phyloP scores from a whole-genome alignment of 2,329 filamentous ascomycete genomes.

The Fusarium domesticum region DNA sequence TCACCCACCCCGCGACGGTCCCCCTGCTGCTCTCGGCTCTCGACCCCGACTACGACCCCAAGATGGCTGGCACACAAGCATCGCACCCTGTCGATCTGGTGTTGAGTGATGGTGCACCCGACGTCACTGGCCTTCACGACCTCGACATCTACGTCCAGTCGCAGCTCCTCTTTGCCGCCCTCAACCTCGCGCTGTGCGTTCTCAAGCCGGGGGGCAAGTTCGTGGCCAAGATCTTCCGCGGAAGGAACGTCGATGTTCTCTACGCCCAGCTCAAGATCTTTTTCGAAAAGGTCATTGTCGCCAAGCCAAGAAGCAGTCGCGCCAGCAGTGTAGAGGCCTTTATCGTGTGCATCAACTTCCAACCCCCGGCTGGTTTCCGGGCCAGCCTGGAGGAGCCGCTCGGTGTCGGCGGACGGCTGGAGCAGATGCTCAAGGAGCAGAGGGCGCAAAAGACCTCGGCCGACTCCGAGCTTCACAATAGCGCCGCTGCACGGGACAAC shows the following conservation, averaged over 20 bases:
- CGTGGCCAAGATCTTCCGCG: slow-evolving; percentile 96
- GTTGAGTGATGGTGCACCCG: slow-evolving; percentile 90
- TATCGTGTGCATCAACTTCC: slow-evolving; percentile 89
- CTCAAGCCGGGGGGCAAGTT: slow-evolving; percentile 92
- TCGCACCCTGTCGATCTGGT: slow-evolving; percentile 86
- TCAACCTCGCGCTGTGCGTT: slow-evolving; percentile 91
- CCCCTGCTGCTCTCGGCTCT: slow-evolving; percentile 82
- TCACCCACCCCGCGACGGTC: slow-evolving; percentile 94
- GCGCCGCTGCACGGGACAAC: slow-evolving; percentile 25
- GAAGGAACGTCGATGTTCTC: slow-evolving; percentile 90
- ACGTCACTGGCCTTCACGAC: slow-evolving; percentile 95
- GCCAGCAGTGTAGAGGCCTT: slow-evolving; percentile 97
- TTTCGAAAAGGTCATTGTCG: slow-evolving; percentile 79
- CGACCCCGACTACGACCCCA: slow-evolving; percentile 64
- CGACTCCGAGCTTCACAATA: slow-evolving; percentile 45
- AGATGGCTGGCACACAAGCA: slow-evolving; percentile 45
- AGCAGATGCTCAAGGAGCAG: slow-evolving; percentile 47
- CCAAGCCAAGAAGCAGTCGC: slow-evolving; percentile 91
- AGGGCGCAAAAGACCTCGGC: slow-evolving; percentile 36
- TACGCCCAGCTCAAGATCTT: slow-evolving; percentile 92
- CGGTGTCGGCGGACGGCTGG: slow-evolving; percentile 58
- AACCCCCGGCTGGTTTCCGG: slow-evolving; percentile 71
- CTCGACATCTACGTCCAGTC: slow-evolving; percentile 98
- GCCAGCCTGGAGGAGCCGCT: slow-evolving; percentile 74
- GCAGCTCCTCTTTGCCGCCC: slow-evolving; percentile 87